Conservation (phyloP, 495 filamentous ascomycete genomes). For the Aspergillus asperescens region DNA sequence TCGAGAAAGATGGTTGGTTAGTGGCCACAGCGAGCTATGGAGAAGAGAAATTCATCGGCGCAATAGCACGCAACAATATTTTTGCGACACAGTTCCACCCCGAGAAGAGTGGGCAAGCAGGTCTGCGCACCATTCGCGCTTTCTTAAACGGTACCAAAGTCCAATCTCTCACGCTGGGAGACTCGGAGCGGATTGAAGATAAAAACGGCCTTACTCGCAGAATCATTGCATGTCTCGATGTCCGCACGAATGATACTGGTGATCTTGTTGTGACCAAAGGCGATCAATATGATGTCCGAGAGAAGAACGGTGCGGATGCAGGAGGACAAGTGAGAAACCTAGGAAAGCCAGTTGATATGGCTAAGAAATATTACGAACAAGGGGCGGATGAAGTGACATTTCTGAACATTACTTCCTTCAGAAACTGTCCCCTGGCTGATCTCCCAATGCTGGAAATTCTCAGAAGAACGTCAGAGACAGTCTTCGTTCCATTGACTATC, state of each 20-base stretch:
- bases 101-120: slow-evolving; percentile 91
- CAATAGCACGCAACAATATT: slow-evolving; percentile 75
- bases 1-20: slow-evolving; percentile 77
- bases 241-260: slow-evolving; percentile 91
- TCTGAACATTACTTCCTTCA: slow-evolving; percentile 95
- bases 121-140: slow-evolving; percentile 73
- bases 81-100: slow-evolving; percentile 96
- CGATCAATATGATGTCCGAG: slow-evolving; percentile 99
- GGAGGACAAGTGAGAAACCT: slow-evolving; percentile 81
- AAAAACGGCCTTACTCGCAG: slow-evolving; percentile 73
- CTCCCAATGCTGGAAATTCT: slow-evolving; percentile 94
- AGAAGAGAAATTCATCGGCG: slow-evolving; percentile 85
- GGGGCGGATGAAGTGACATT: slow-evolving; percentile 96
- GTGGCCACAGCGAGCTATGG: slow-evolving; percentile 87
- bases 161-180: slow-evolving; percentile 33
- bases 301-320: slow-evolving; percentile 57
- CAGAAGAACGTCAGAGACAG: slow-evolving; percentile 76
- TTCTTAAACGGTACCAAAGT: slow-evolving; percentile 67
- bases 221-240: slow-evolving; percentile 93
- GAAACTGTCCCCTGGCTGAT: slow-evolving; percentile 87
- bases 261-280: slow-evolving; percentile 97
- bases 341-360: slow-evolving; percentile 94
- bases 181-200: slow-evolving; percentile 24
- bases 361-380: slow-evolving; percentile 89
- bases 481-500: slow-evolving; percentile 96